Conservation (phyloP, 2,329 filamentous ascomycete species). For the Microsporum ferrugineum region DNA sequence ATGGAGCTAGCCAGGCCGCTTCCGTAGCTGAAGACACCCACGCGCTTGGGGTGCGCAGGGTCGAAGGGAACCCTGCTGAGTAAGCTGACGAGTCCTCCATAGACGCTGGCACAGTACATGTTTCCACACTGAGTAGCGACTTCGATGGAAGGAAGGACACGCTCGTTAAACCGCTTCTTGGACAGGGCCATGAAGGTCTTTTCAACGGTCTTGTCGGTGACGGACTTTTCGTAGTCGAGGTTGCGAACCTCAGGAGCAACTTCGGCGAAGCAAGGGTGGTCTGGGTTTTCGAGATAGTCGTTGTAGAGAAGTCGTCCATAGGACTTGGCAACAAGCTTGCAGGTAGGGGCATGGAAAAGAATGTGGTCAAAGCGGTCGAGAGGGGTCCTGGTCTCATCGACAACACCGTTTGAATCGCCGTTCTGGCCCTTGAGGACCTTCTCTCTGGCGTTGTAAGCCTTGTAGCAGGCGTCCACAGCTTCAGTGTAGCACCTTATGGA, state of each 20-base stretch:
- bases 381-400: conserved; percentile 44
- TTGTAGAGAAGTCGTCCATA: conserved; percentile 77
- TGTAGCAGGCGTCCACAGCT: conserved; percentile 66
- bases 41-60: conserved; percentile 57
- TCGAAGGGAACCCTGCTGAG: conserved; percentile 53
- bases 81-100: conserved; percentile 47
- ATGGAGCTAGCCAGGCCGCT: conserved; percentile 65
- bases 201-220: conserved; percentile 71
- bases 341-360: conserved; percentile 72
- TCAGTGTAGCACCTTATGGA: conserved; percentile 65
- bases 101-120: conserved; percentile 53
- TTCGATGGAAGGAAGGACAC: conserved; percentile 60
- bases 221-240: conserved; percentile 66
- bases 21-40: conserved; percentile 69
- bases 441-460: conserved; percentile 67
- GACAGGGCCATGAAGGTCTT: conserved; percentile 76
- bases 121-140: conserved; percentile 64
- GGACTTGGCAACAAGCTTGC: conserved; percentile 78
- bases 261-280: conserved; percentile 57
- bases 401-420: conserved; percentile 20
- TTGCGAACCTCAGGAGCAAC: conserved; percentile 66
- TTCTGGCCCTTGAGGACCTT: conserved; percentile 44
- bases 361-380: conserved; percentile 77
- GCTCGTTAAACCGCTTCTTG: conserved; percentile 74
- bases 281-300: conserved; percentile 64